Conservation (phyloP, 306 rosid species). For the Dalbergia cochinchinensis region DNA sequence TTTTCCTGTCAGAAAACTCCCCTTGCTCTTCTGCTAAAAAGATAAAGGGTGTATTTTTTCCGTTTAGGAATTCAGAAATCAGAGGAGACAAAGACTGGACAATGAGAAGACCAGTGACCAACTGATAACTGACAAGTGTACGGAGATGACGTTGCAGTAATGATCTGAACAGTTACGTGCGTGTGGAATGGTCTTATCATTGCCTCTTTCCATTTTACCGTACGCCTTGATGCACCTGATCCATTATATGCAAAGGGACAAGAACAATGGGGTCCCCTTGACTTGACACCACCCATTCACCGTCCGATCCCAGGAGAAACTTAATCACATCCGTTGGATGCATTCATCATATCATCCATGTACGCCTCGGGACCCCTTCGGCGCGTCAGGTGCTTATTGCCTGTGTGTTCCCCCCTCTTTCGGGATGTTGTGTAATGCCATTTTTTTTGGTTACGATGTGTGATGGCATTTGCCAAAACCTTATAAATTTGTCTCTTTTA, state of each 20-base stretch:
- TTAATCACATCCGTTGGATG: background rate
- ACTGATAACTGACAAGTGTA: background rate
- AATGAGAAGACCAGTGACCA: constrained; percentile 36
- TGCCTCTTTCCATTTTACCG: background rate
- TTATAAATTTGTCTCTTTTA: too few relatives aligned
- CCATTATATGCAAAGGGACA: background rate
- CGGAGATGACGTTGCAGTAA: constrained; percentile 29
- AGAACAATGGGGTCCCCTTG: background rate
- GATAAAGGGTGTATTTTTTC: background rate
- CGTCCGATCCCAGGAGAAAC: background rate
- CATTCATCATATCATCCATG: background rate
- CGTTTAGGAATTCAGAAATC: background rate
- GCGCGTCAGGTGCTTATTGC: background rate
- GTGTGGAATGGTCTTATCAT: constrained; percentile 31
- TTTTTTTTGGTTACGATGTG: too few relatives aligned
- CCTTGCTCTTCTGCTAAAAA: too few relatives aligned
- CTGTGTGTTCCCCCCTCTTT: background rate
- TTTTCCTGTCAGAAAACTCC: too few relatives aligned
- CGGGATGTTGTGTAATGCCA: too few relatives aligned
- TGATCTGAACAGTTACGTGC: constrained; percentile 29
- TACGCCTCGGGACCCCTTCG: background rate
- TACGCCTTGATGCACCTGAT: background rate
- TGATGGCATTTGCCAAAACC: too few relatives aligned
- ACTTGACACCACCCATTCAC: background rate
- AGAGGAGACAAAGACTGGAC: constrained; percentile 30